Conservation (phyloP, 805 yeast species). For the Kodamaea kaohsiungensis region DNA sequence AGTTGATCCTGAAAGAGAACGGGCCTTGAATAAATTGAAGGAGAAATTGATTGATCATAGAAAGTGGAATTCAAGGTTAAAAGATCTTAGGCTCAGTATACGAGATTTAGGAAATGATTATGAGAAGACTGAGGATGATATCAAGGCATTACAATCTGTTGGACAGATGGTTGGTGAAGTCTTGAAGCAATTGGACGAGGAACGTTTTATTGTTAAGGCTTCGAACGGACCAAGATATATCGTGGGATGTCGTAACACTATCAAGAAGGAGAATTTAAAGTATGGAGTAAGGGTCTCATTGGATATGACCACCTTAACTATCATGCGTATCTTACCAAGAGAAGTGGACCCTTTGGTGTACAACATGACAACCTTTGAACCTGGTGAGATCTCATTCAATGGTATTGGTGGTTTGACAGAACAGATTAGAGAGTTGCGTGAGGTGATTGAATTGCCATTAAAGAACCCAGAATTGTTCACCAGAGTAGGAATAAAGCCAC, state of each 20-base stretch:
- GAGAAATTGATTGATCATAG: constrained; percentile 89
- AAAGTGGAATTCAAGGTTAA: constrained; percentile 89
- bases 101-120: constrained; percentile 80
- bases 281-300: constrained; percentile 96
- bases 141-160: constrained; percentile 93
- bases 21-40: constrained; percentile 76
- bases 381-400: constrained; percentile 93
- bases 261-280: constrained; percentile 76
- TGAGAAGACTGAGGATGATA: constrained; percentile 94
- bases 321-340: constrained; percentile 95
- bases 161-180: constrained; percentile 98
- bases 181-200: constrained; percentile 91
- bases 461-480: constrained; percentile 95
- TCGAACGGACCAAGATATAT: constrained; percentile 97
- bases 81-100: constrained; percentile 78
- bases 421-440: constrained; percentile 94
- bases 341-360: constrained; percentile 98
- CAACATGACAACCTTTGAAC: constrained; percentile 96
- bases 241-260: constrained; percentile 94
- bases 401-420: constrained; percentile 96
- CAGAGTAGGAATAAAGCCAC: constrained; percentile 98
- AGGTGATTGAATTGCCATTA: constrained; percentile 94
- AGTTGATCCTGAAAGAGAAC: constrained; percentile 69
- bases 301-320: constrained; percentile 96
- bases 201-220: constrained; percentile 93